Evolutionary conservation across 1,284 basidiomycete genomes (phyloP), one percentile per base, ranked within the genome.

Genomic region (Bondarzewia mesenterica): DNA sequence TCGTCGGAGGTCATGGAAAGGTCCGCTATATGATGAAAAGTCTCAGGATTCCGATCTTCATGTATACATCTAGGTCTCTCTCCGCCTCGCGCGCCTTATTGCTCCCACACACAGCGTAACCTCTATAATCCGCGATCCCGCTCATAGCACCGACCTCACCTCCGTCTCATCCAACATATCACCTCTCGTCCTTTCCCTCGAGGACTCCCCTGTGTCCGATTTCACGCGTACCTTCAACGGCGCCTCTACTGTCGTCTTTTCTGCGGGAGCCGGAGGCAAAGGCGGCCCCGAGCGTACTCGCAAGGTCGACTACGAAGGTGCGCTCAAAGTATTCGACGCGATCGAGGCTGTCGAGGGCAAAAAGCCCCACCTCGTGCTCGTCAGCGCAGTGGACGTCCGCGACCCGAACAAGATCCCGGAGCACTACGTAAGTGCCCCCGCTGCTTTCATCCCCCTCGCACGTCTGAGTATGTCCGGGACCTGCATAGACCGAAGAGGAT

Each of bases 271-370:
- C 0, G 85, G 83, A 0, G 82, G 82, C 0, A 82, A 82, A 57
- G 84, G 81, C 55, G 71, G 77, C 0, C 63, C 70, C 8, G 81
- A 84, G 50, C 65, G 85, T 26, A 85, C 80, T 1, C 75, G 75
- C 54, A 72, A 71, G 21, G 85, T 89, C 8, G 87, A 89, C 60
- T 79, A 80, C 57, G 75, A 81, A 45, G 85, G 82, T 2, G 83
- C 85, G 0, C 57, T 87, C 48, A 87, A 86, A 62, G 76, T 84
- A 0, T 88, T 81, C 58, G 82, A 87, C 56, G 85, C 83, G 0
- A 71, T 88, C 50, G 82, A 86, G 58, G 63, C 55, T 2, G 67
- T 78, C 0, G 58, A 70, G 29, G 68, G 72, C 1, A 55, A 64
- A 6, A 73, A 72, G 50, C 81, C 81, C 18, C 63, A 74, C 23